Evolutionary conservation across 129 eudicot genomes (phyloP).

Genomic region (Ambrosia trifida): DNA sequence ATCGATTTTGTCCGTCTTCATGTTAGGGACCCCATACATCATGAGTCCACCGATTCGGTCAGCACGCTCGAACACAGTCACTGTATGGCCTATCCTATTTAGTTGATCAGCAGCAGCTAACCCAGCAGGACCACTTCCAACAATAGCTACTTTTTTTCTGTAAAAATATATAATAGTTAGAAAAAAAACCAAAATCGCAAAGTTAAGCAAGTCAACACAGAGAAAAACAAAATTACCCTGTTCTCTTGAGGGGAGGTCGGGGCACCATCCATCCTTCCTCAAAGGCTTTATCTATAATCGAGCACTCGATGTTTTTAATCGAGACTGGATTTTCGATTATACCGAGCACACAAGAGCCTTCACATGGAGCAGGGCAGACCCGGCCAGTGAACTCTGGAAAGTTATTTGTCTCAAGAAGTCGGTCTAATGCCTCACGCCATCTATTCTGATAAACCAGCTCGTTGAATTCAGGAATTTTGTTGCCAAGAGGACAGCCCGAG

Average conservation of each 20-base stretch:
- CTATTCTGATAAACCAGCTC: conserved; percentile 96
- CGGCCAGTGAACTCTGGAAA: conserved; percentile 99
- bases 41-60: conserved; percentile 98
- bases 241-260: conserved; percentile 78
- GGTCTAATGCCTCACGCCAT: conserved; percentile 97
- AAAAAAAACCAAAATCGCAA: not conserved
- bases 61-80: conserved; percentile 93
- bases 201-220: not conserved
- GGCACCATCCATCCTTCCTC: conserved; percentile 99
- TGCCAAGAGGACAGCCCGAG: conserved; percentile 98
- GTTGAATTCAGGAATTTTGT: conserved; percentile 94
- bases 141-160: conserved; percentile 87
- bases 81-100: conserved; percentile 78
- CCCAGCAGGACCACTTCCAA: conserved; percentile 99
- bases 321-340: conserved; percentile 98
- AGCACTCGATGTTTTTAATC: conserved; percentile 88
- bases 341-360: conserved; percentile 97
- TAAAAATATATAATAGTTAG: not conserved
- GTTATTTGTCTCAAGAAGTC: conserved; percentile 94
- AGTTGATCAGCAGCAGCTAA: conserved; percentile 99
- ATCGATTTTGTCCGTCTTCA: conserved; percentile 89
- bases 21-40: conserved; percentile 99
- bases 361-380: conserved; percentile 99
- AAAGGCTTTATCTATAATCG: conserved; percentile 93
- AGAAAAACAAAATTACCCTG: conserved; percentile 54